These are phyloP conservation scores for Herpomyces periplanetae DNA, from an alignment of 2,329 filamentous ascomycete genomes.

Conservation along the genomic window DNA sequence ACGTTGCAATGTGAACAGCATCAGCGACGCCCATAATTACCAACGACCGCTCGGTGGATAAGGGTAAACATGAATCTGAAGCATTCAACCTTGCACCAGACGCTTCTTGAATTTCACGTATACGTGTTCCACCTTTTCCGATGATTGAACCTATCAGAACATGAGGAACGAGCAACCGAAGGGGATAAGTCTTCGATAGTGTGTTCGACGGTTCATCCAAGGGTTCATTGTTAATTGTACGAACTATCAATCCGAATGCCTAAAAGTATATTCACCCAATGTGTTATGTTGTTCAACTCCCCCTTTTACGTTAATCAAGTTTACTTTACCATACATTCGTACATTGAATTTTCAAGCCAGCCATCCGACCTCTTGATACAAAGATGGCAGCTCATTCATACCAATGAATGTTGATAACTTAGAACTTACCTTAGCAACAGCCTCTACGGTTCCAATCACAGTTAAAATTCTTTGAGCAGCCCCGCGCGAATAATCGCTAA, in stretches of 20 bases:
- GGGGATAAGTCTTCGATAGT: conserved; percentile 83
- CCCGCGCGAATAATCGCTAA: conserved; percentile 87
- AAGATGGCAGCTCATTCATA: no score
- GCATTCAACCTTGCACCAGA: conserved; percentile 86
- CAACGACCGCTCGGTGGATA: conserved; percentile 85
- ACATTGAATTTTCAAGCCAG: no score
- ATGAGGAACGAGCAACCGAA: conserved; percentile 74
- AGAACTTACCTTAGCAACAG: conserved; percentile 46
- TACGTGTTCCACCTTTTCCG: conserved; percentile 74
- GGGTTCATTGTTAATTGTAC: conserved; percentile 86
- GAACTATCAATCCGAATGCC: conserved; percentile 92
- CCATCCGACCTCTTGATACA: no score
- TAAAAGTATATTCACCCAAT: no score
- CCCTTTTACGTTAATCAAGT: no score
- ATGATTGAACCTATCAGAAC: conserved; percentile 96
- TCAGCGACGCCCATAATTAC: conserved; percentile 92
- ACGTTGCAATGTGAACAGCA: conserved; percentile 90
- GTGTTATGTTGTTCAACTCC: no score
- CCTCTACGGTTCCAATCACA: conserved; percentile 80
- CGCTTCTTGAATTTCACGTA: conserved; percentile 90
- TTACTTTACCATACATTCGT: no score
- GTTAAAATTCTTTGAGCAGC: conserved; percentile 91
- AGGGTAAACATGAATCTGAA: conserved; percentile 64
- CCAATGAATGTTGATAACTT: not conserved
- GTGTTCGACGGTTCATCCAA: conserved; percentile 53